A percentile compares a stretch with the other conserved stretches of the same genome.
These are phyloP conservation scores for Talaromyces sp. DNA, from an alignment of 2,329 filamentous ascomycete species.

Conservation along the genomic window DNA sequence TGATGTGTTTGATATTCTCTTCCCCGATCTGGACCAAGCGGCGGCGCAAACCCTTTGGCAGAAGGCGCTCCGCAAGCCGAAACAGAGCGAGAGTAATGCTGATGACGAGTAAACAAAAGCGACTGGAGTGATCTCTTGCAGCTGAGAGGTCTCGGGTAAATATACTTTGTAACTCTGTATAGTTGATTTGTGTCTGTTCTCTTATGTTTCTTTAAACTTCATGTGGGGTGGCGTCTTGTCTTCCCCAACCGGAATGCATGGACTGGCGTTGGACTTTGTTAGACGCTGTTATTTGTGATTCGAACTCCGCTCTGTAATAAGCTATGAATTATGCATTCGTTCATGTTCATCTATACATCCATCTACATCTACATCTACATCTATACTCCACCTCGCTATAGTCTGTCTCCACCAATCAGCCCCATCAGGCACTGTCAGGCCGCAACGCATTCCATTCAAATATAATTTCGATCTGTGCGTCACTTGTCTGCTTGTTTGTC, in stretches of 20 bases:
- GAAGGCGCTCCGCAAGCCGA: constrained; percentile 60
- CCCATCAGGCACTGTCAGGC: constrained; percentile 31
- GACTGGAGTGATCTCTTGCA: too few species aligned
- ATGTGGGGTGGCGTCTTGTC: constrained; percentile 33
- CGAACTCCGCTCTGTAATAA: background rate
- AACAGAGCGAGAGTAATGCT: constrained; percentile 42
- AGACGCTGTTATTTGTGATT: background rate
- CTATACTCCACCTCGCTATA: too few species aligned
- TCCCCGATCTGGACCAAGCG: constrained; percentile 75
- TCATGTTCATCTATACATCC: too few species aligned
- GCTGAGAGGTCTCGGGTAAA: constrained; percentile 13
- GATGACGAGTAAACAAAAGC: constrained; percentile 28
- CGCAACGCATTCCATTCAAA: constrained; percentile 22
- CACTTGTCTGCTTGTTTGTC: constrained; percentile 11
- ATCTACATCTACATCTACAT: too few species aligned
- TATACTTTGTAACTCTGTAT: constrained; percentile 5
- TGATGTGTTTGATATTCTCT: constrained; percentile 90
- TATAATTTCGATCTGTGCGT: constrained; percentile 27
- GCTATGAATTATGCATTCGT: too few species aligned
- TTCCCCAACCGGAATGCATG: constrained; percentile 35
- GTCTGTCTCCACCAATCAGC: constrained; percentile 5
- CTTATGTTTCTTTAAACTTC: constrained; percentile 13
- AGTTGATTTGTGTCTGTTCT: constrained; percentile 8
- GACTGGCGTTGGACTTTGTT: constrained; percentile 31
- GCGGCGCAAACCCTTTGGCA: constrained; percentile 75